A percentile compares a stretch with the other conserved stretches of the same genome.
phyloP scores from a whole-genome alignment of 805 yeast genomes.

The Ogataea pignaliae region DNA sequence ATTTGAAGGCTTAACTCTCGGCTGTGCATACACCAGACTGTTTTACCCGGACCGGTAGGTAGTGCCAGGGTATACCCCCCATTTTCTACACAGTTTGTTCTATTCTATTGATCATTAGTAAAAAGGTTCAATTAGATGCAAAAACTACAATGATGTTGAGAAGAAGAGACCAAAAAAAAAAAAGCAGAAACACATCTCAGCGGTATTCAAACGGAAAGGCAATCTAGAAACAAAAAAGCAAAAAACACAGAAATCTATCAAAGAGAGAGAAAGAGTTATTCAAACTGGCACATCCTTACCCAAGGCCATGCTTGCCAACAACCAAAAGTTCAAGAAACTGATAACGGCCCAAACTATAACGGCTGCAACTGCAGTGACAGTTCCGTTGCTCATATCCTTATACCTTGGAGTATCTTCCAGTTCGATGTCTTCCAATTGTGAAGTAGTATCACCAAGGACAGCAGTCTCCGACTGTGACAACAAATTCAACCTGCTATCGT shows the following conservation, averaged over 20 bases:
- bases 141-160: too few species aligned
- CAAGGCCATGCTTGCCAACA: slow-evolving; percentile 40
- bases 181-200: too few species aligned
- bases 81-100: too few species aligned
- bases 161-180: too few species aligned
- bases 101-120: too few species aligned
- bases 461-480: slow-evolving; percentile 2
- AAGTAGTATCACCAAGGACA: slow-evolving; percentile 1
- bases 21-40: too few species aligned
- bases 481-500: slow-evolving; percentile 8
- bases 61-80: too few species aligned
- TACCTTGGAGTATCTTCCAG: slow-evolving; percentile 20
- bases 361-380: slow-evolving; percentile 48
- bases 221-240: not conserved
- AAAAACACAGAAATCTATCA: not conserved
- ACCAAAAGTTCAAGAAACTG: slow-evolving; percentile 64
- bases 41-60: too few species aligned
- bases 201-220: not conserved
- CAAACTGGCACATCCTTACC: slow-evolving; percentile 29
- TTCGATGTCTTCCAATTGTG: slow-evolving; percentile 2
- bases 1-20: too few species aligned
- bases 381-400: slow-evolving; percentile 70
- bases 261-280: not conserved
- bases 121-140: too few species aligned
- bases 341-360: slow-evolving; percentile 65